A percentile compares a stretch with the other conserved stretches of the same genome.
Evolutionary conservation across 129 eudicot species (phyloP).

Genomic region (Flaveria bidentis): DNA sequence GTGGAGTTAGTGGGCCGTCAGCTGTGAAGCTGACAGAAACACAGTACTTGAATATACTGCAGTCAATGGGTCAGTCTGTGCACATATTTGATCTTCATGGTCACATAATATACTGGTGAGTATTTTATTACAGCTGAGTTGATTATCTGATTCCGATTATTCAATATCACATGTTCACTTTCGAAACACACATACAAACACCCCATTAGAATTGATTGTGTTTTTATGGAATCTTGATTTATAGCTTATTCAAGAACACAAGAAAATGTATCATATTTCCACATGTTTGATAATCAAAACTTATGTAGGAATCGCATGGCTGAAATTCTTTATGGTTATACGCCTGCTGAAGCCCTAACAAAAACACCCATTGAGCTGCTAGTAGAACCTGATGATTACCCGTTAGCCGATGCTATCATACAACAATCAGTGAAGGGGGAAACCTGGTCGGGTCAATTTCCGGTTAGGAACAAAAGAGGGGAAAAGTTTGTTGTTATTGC

Average conservation of each 20-base stretch:
- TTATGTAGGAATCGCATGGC: constrained; percentile 77
- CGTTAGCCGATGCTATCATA: constrained; percentile 50
- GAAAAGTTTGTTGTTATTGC: constrained; percentile 48
- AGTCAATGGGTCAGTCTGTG: constrained; percentile 96
- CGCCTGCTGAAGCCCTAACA: constrained; percentile 77
- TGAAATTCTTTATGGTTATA: constrained; percentile 73
- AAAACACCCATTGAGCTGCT: constrained; percentile 48
- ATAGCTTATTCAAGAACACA: neutral
- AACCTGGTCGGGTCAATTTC: constrained; percentile 81
- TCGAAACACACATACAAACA: too few species aligned
- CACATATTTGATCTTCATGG: constrained; percentile 67
- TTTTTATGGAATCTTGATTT: neutral
- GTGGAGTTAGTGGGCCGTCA: constrained; percentile 38
- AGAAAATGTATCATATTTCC: neutral
- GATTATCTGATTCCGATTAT: neutral
- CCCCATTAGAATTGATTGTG: neutral
- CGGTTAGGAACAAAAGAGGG: constrained; percentile 67
- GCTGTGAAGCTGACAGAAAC: constrained; percentile 71
- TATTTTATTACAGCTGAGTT: constrained; percentile 10
- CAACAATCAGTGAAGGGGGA: constrained; percentile 53
- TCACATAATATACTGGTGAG: constrained; percentile 82
- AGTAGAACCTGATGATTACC: constrained; percentile 44
- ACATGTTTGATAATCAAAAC: neutral
- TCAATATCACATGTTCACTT: neutral
- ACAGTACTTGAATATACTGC: constrained; percentile 85